Percentiles rank a stretch among this genome's conserved stretches.
These are phyloP conservation scores for Eutrema japonicum DNA, from an alignment of 345 rosid species.

Conservation along the genomic window DNA sequence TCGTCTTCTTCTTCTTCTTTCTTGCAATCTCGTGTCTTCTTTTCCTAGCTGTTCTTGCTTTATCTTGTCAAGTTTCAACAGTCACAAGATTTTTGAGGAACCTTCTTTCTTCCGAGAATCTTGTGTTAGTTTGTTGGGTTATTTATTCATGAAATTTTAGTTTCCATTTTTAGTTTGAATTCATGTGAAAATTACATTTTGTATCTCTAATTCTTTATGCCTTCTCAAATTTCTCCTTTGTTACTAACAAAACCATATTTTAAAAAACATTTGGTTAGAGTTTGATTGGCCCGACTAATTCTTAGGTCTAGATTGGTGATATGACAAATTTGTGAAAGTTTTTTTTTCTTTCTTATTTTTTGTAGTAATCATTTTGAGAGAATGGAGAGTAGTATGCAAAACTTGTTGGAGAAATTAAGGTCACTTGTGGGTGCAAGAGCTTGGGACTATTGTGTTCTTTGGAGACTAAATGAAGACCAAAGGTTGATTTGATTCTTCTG, in stretches of 20 bases:
- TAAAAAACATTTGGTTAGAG: neutral
- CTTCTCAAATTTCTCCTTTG: neutral
- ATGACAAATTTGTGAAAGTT: neutral
- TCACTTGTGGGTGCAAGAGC: slow-evolving; percentile 67
- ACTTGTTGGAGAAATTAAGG: slow-evolving; percentile 68
- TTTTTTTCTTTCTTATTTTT: neutral
- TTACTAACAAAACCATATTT: neutral
- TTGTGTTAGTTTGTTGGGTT: slow-evolving; percentile 39
- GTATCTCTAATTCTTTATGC: slow-evolving; percentile 23
- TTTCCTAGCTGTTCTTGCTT: slow-evolving; percentile 35
- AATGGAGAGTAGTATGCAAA: slow-evolving; percentile 54
- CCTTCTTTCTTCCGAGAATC: slow-evolving; percentile 36
- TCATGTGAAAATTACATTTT: slow-evolving; percentile 38
- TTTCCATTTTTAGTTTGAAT: slow-evolving; percentile 3
- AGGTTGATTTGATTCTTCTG: slow-evolving; percentile 51
- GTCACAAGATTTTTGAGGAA: slow-evolving; percentile 37
- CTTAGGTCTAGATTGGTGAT: neutral
- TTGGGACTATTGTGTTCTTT: slow-evolving; percentile 85
- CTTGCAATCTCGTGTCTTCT: slow-evolving; percentile 32
- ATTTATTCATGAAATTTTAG: slow-evolving; percentile 25
- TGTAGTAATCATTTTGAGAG: slow-evolving; percentile 21
- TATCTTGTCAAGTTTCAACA: slow-evolving; percentile 37
- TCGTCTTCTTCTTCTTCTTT: slow-evolving; percentile 14
- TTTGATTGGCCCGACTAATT: neutral
- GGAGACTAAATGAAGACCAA: slow-evolving; percentile 85